Evolutionary conservation across 805 yeast species (phyloP).

Genomic region (Candida vaughaniae): DNA sequence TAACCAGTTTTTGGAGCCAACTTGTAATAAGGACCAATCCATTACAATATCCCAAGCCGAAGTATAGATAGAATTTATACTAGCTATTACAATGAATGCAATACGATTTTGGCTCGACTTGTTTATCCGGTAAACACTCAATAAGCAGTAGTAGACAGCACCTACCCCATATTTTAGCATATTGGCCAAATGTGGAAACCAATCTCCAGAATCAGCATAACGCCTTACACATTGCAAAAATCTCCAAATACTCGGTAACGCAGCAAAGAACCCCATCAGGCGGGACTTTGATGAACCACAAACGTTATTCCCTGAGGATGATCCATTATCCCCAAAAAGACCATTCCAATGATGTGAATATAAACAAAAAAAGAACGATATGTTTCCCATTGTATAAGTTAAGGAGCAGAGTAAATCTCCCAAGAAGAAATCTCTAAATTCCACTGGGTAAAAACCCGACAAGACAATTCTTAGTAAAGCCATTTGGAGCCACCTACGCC

Average conservation of each 20-base stretch:
- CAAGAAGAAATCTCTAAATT: slow-evolving; percentile 87
- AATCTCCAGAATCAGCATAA: slow-evolving; percentile 87
- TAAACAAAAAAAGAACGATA: slow-evolving; percentile 82
- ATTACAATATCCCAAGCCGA: slow-evolving; percentile 86
- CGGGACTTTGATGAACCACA: slow-evolving; percentile 83
- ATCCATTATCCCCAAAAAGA: slow-evolving; percentile 27
- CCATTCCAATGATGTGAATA: slow-evolving; percentile 73
- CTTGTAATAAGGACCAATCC: slow-evolving; percentile 93
- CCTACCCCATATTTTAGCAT: slow-evolving; percentile 73
- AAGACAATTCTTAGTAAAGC: slow-evolving; percentile 70
- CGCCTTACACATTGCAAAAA: slow-evolving; percentile 88
- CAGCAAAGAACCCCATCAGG: slow-evolving; percentile 75
- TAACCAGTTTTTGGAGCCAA: slow-evolving; percentile 52
- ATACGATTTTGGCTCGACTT: slow-evolving; percentile 41
- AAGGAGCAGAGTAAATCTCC: slow-evolving; percentile 91
- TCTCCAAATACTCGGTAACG: slow-evolving; percentile 90
- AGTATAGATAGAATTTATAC: slow-evolving; percentile 67
- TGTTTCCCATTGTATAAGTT: slow-evolving; percentile 83
- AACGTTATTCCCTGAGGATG: slow-evolving; percentile 24
- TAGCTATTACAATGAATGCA: slow-evolving; percentile 70
- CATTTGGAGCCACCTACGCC: slow-evolving; percentile 75
- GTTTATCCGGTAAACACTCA: slow-evolving; percentile 78
- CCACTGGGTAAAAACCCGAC: slow-evolving; percentile 92
- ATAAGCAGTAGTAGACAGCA: slow-evolving; percentile 62
- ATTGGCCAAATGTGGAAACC: slow-evolving; percentile 95